Evolutionary conservation across 192 early-diverging fungal genomes (phyloP), one percentile per base, ranked within the genome.

Genomic region (Blastocladiella britannica): DNA sequence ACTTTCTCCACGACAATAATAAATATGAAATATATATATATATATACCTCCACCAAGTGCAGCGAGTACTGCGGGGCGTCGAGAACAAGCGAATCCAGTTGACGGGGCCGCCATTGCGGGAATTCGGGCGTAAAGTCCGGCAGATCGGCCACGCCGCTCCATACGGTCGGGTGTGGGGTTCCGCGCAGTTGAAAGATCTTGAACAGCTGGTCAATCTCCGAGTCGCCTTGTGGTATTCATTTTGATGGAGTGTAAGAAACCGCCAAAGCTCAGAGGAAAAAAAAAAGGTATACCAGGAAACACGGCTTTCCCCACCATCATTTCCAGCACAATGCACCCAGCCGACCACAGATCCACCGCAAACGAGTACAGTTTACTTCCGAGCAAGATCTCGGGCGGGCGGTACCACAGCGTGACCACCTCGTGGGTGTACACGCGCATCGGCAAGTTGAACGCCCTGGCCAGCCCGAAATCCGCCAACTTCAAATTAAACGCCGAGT

Each of bases 271-370:
- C 76, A 70, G 3, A 47, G 15, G 37, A 47, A 0, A 47, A 20
- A 30, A 30, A 4, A 8, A 30, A 4, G 8, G n/a, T 20, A 20
- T 20, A 26, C 88, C 90, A 28, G 92, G 87, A 57, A 97, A 96
- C 43, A 96, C 65, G 1, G 95, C 86, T 20, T 66, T 66, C 31
- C 82, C 72, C 29, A 69, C 65, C 28, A 77, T 72, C 88, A 98
- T 87, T 70, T 98, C 95, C 28, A 90, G 90, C 77, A 98, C 86
- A 60, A 98, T 93, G 65, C 93, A 96, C 1, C 90, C 95, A 52
- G 93, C 81, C 54, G 82, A 85, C 95, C 95, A 98, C 75, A 98
- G 93, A 68, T 98, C 95, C 28, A 98, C 83, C 7, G 81, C 84
- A 8, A 86, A 89, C 12, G 87, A 87, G 70, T 98, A 98, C 59